phyloP scores from a whole-genome alignment of 2,329 filamentous ascomycete species.

The Penicillium corylophilum region DNA sequence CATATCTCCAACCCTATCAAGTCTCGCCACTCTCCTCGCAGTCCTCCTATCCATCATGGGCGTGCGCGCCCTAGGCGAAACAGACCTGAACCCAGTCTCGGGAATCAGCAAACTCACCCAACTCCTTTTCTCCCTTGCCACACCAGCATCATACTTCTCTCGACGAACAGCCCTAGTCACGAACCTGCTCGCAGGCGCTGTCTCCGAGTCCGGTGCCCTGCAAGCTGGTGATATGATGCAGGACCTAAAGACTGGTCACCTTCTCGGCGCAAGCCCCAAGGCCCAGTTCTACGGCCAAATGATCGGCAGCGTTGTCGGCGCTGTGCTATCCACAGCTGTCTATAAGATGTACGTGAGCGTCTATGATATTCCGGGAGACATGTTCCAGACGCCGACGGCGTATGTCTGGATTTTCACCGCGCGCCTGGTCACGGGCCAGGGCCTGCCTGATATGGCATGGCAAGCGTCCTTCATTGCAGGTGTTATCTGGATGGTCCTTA shows the following conservation, averaged over 20 bases:
- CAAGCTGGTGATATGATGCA: conserved; percentile 97
- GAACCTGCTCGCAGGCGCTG: conserved; percentile 89
- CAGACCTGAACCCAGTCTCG: conserved; percentile 92
- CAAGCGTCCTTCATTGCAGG: conserved; percentile 78
- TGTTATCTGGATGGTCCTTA: conserved; percentile 69
- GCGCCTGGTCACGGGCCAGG: conserved; percentile 84
- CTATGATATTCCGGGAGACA: conserved; percentile 80
- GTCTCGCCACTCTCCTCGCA: conserved; percentile 80
- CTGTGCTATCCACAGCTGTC: conserved; percentile 79
- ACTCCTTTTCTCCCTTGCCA: conserved; percentile 87
- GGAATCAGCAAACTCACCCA: conserved; percentile 97
- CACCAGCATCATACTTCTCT: conserved; percentile 75
- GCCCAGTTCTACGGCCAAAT: conserved; percentile 97
- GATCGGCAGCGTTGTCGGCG: conserved; percentile 82
- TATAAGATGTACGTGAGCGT: conserved; percentile 89
- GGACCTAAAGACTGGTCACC: conserved; percentile 92
- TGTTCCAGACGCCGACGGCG: conserved; percentile 91
- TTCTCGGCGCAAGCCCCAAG: conserved; percentile 86
- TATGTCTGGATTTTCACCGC: conserved; percentile 99
- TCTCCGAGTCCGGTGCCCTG: conserved; percentile 79
- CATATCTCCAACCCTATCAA: conserved; percentile 73
- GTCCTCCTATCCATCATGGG: conserved; percentile 67
- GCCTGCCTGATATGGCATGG: conserved; percentile 77
- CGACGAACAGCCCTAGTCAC: conserved; percentile 82
- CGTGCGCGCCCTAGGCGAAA: conserved; percentile 69